Base-by-base conservation (phyloP, 2,329 filamentous ascomycete genomes). In the Acrodontium crateriforme region DNA sequence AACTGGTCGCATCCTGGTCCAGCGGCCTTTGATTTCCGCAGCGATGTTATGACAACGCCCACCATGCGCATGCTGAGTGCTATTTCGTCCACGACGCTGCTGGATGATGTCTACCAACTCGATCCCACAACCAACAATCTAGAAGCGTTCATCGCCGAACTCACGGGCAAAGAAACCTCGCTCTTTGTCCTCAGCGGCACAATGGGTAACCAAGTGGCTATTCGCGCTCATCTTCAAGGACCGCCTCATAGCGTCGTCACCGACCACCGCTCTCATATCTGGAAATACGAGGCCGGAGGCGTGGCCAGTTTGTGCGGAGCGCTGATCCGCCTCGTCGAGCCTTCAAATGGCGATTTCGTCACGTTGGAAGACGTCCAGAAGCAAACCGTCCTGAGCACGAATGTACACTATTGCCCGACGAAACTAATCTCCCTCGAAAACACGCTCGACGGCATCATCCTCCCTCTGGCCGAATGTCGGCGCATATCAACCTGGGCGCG, bases 141-240 rank as follows among this genome's bases (percentile, higher is more conserved):
- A 21, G 80, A 94, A 53, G 57, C 65, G 24, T 75, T 79, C 50
- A 66, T 91, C 24, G 81, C 83, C 11, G 50, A 66, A 17, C 65
- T 91, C 3, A 71, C 81, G 1, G 72, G 72, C 41, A 84, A 91
- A 43, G 76, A 84, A 45, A 73, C 72, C 6, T 78, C 71, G 0
- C 63, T 94, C 4, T 74, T 93, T 29, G 81, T 93, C 30, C 65
- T 91, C 34, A 89, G 81, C 0, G 87, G 87, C 3, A 93, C 85
- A 4, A 93, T 93, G 84, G 84, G 83, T 21, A 94, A 94, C 56
- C 84, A 93, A 52, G 63, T 94, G 11, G 76, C 78, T 0, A 65
- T 93, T 22, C 73, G 85, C 20, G 68, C 79, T 2, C 78, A 89
- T 34, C 65, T 94, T 9, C 68, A 63, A 1, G 77, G 81, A 35